Percentiles rank a stretch among this genome's conserved stretches.
Evolutionary conservation across 1,139 yeast genomes (phyloP).

Genomic region (Pichia terricola): DNA sequence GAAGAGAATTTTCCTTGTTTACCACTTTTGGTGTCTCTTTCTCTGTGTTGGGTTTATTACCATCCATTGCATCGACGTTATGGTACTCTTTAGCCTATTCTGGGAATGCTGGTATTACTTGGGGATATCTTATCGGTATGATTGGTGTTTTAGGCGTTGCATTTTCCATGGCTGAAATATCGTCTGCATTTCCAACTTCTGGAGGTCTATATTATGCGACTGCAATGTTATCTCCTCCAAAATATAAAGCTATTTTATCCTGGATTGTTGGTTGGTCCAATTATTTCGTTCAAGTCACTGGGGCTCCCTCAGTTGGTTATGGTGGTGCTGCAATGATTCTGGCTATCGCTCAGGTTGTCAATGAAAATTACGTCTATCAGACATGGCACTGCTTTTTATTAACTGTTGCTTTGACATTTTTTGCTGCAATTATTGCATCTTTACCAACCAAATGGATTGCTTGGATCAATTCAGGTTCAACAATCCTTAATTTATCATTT

Average conservation of each 20-base stretch:
- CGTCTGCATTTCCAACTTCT: slow-evolving; percentile 59
- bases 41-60: slow-evolving; percentile 62
- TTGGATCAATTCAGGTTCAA: slow-evolving; percentile 43
- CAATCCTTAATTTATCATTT: slow-evolving; percentile 41
- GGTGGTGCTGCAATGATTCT: slow-evolving; percentile 53
- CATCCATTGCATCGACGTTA: slow-evolving; percentile 55
- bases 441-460: slow-evolving; percentile 49
- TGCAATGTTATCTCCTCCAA: slow-evolving; percentile 43
- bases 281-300: slow-evolving; percentile 46
- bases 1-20: slow-evolving; percentile 55
- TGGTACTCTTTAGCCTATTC: slow-evolving; percentile 38
- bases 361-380: slow-evolving; percentile 32
- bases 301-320: slow-evolving; percentile 58
- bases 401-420: slow-evolving; percentile 41
- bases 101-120: slow-evolving; percentile 44
- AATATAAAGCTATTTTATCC: slow-evolving; percentile 43
- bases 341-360: slow-evolving; percentile 34
- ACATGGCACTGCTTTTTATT: slow-evolving; percentile 43
- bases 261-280: slow-evolving; percentile 56
- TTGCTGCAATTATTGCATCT: slow-evolving; percentile 42
- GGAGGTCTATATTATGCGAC: slow-evolving; percentile 57
- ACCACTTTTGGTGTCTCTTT: slow-evolving; percentile 62
- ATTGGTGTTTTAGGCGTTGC: slow-evolving; percentile 43
- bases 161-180: slow-evolving; percentile 50
- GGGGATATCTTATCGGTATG: slow-evolving; percentile 47